Evolutionary conservation across 345 rosid species (phyloP).

Genomic region (Bretschneidera sinensis): DNA sequence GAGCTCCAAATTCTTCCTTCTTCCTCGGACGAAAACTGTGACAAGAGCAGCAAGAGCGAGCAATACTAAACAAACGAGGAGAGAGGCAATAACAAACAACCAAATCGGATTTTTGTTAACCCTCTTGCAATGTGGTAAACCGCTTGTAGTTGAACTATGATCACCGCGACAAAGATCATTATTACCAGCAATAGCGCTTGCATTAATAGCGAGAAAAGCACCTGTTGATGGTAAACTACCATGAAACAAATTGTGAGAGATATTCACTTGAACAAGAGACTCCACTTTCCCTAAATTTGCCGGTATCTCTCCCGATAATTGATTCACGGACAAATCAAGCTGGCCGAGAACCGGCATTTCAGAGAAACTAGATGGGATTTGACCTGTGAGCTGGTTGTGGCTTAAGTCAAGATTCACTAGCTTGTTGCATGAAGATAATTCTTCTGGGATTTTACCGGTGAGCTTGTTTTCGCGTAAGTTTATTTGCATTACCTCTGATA

Average conservation of each 20-base stretch:
- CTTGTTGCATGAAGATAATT: conserved; percentile 62
- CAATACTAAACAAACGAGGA: conserved; percentile 31
- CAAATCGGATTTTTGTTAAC: conserved; percentile 26
- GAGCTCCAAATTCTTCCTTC: conserved; percentile 22
- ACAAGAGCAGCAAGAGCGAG: conserved; percentile 30
- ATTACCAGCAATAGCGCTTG: conserved; percentile 61
- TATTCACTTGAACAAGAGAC: conserved; percentile 58
- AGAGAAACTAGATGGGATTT: conserved; percentile 48
- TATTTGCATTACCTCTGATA: conserved; percentile 53
- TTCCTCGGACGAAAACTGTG: conserved; percentile 28
- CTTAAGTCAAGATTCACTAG: conserved; percentile 81
- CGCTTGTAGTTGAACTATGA: conserved; percentile 10
- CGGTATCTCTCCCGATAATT: conserved; percentile 62
- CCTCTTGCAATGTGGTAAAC: conserved; percentile 54
- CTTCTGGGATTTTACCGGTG: conserved; percentile 57
- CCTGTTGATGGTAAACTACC: conserved; percentile 73
- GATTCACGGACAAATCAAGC: conserved; percentile 74
- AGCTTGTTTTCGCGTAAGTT: conserved; percentile 55
- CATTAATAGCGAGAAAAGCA: conserved; percentile 73
- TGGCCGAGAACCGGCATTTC: conserved; percentile 57
- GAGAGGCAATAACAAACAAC: conserved; percentile 47
- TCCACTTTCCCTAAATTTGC: conserved; percentile 37
- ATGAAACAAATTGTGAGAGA: conserved; percentile 55
- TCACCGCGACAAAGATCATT: conserved; percentile 54
- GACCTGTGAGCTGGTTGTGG: conserved; percentile 54